Conservation (phyloP, 805 yeast genomes). For the Brettanomyces sp. region DNA sequence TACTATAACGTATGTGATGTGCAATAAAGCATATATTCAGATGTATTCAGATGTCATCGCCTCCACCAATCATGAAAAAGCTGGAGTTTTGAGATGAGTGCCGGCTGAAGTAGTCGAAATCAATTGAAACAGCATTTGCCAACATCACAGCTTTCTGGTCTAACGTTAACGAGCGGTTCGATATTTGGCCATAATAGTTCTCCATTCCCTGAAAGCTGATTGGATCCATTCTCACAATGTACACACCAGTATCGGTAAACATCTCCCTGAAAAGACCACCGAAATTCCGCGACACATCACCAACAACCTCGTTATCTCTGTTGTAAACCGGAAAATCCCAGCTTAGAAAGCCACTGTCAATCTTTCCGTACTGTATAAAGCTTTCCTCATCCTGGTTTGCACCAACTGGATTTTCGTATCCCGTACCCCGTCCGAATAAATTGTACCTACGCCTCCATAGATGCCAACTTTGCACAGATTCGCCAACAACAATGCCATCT, state of each 20-base stretch:
- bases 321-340: constrained; percentile 77
- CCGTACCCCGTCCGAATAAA: constrained; percentile 41
- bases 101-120: constrained; percentile 94
- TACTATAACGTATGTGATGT: no score
- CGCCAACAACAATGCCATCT: constrained; percentile 58
- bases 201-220: constrained; percentile 53
- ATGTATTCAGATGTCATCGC: constrained; percentile 1
- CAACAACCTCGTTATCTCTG: constrained; percentile 49
- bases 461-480: constrained; percentile 90
- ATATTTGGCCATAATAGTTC: constrained; percentile 37
- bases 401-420: neutral
- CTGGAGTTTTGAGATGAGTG: constrained; percentile 42
- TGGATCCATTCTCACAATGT: constrained; percentile 77
- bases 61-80: constrained; percentile 40
- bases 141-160: constrained; percentile 82
- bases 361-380: constrained; percentile 73
- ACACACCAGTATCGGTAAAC: constrained; percentile 92
- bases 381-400: neutral
- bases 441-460: constrained; percentile 86
- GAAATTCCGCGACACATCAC: constrained; percentile 86
- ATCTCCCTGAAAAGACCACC: constrained; percentile 89
- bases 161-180: constrained; percentile 39
- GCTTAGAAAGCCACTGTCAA: constrained; percentile 80
- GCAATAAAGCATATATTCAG: neutral
- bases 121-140: constrained; percentile 85